Conservation (phyloP, 1,284 basidiomycete genomes). For the Exobasidium rhododendri region DNA sequence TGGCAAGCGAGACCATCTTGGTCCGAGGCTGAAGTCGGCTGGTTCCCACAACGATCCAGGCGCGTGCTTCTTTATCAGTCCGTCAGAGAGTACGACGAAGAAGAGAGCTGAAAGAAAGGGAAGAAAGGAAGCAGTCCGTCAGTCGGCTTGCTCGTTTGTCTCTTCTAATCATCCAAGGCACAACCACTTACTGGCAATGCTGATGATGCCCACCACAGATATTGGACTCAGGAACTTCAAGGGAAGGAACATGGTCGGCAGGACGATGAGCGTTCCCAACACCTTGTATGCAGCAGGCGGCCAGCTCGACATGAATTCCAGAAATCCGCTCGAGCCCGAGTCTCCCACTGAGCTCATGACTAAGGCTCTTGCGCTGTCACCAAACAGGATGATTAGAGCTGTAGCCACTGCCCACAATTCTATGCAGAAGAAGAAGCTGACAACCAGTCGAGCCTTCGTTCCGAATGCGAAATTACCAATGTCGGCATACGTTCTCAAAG, state of each 20-base stretch:
- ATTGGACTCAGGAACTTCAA: conserved; percentile 44
- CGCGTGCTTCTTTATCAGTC: conserved; percentile 66
- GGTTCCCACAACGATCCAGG: conserved; percentile 15
- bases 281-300: conserved; percentile 34
- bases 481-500: conserved; percentile 48
- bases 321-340: background rate
- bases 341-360: conserved; percentile 12
- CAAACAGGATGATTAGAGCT: conserved; percentile 50
- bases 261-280: conserved; percentile 35
- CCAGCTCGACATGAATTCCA: conserved; percentile 3
- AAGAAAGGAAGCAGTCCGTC: no score
- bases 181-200: conserved; percentile 29
- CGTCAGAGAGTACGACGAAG: conserved; percentile 77
- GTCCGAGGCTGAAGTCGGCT: conserved; percentile 57
- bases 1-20: conserved; percentile 61
- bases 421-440: conserved; percentile 48
- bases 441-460: conserved; percentile 34
- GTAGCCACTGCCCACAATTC: conserved; percentile 51
- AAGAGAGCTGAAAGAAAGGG: conserved; percentile 63
- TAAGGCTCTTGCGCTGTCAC: conserved; percentile 43
- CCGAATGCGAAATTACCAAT: conserved; percentile 53
- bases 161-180: no score
- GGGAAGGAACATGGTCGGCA: conserved; percentile 48
- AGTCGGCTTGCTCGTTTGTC: no score
- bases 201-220: conserved; percentile 56